Conservation (phyloP, 164 flowering plant species). For the Santalum album region DNA sequence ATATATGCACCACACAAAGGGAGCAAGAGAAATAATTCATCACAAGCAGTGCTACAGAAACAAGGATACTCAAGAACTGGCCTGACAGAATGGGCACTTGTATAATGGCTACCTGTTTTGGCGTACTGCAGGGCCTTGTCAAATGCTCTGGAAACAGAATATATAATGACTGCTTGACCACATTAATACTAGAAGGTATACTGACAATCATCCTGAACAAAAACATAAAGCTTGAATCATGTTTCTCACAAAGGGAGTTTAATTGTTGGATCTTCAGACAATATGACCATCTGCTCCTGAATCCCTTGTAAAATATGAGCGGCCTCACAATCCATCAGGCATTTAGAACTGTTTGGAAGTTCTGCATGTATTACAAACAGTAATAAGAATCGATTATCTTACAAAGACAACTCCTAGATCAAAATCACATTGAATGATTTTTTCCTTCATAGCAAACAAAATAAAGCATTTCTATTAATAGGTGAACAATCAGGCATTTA, state of each 20-base stretch:
- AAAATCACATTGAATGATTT: neutral
- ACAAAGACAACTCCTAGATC: neutral
- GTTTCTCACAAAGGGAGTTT: conserved; percentile 64
- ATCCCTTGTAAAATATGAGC: conserved; percentile 56
- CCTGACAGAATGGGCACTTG: conserved; percentile 40
- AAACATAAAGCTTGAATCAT: conserved; percentile 4
- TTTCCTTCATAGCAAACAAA: neutral
- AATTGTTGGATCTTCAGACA: conserved; percentile 68
- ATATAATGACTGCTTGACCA: no score
- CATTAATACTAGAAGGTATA: no score
- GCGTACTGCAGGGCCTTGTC: conserved; percentile 64
- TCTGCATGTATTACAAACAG: conserved; percentile 30
- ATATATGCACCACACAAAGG: neutral
- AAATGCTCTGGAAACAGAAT: conserved; percentile 55
- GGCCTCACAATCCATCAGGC: conserved; percentile 88
- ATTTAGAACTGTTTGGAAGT: conserved; percentile 55
- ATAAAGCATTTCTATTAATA: neutral
- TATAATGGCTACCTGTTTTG: conserved; percentile 32
- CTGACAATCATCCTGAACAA: conserved; percentile 2
- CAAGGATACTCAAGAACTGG: conserved; percentile 73
- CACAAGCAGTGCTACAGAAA: neutral
- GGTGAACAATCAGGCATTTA: no score
- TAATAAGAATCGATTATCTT: neutral
- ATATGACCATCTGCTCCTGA: conserved; percentile 53
- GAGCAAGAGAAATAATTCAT: neutral